phyloP scores from a whole-genome alignment of 345 rosid genomes.

The Ceriops zippeliana region DNA sequence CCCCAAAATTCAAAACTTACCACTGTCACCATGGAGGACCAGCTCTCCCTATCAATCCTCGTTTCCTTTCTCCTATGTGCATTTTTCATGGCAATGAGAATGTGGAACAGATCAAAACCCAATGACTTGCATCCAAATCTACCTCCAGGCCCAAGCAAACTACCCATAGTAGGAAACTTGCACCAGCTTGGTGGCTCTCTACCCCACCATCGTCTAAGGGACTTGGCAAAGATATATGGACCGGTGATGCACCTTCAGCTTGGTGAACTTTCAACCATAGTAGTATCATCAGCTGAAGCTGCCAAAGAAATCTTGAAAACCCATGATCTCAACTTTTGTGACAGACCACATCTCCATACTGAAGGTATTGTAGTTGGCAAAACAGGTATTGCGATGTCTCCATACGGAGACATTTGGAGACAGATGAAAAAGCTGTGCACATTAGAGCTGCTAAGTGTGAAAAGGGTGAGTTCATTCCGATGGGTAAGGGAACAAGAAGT shows the following conservation, averaged over 20 bases:
- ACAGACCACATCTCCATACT: neutral
- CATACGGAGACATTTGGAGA: slow-evolving; percentile 1
- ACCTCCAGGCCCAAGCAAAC: slow-evolving; percentile 15
- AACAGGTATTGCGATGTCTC: neutral
- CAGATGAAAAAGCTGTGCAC: slow-evolving; percentile 3
- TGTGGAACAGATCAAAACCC: neutral
- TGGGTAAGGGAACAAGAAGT: slow-evolving; percentile 10
- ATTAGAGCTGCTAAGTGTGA: neutral
- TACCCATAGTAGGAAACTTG: slow-evolving; percentile 7
- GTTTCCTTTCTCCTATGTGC: neutral
- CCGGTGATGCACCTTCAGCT: slow-evolving; percentile 5
- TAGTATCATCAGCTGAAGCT: slow-evolving; percentile 1
- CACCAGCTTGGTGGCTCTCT: neutral
- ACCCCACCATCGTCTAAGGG: slow-evolving; percentile 6
- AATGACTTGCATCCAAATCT: neutral
- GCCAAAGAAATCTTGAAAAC: slow-evolving; percentile 9
- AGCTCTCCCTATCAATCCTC: neutral
- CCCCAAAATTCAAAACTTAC: neutral
- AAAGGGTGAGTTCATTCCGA: slow-evolving; percentile 1
- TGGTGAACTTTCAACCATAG: neutral
- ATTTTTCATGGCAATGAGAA: neutral
- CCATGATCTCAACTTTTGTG: neutral
- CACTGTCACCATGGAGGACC: neutral
- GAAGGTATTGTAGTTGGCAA: neutral
- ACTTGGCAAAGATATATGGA: slow-evolving; percentile 6